A percentile compares a stretch with the other conserved stretches of the same genome.
phyloP scores from a whole-genome alignment of 1,139 yeast species.

The Yamadazyma dendronema region DNA sequence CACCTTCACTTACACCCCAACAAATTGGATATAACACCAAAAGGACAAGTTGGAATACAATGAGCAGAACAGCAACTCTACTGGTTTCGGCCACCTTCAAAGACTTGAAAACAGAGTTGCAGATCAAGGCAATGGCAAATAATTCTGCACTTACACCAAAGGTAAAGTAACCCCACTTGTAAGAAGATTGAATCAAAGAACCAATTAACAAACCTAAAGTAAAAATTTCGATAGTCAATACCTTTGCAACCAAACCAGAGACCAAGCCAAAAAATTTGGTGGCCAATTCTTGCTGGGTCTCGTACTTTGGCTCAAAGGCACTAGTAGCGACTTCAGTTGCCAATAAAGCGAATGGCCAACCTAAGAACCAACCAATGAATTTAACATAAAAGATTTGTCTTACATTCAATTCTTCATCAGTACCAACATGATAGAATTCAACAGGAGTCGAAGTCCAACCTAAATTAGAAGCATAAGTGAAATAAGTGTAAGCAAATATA shows the following conservation, averaged over 20 bases:
- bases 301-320: constrained; percentile 23
- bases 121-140: constrained; percentile 33
- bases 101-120: constrained; percentile 15
- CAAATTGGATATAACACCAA: constrained; percentile 53
- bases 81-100: constrained; percentile 14
- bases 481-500: constrained; percentile 52
- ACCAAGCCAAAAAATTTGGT: constrained; percentile 23
- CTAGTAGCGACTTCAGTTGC: constrained; percentile 47
- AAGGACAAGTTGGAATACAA: constrained; percentile 31
- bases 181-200: constrained; percentile 50
- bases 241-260: constrained; percentile 28
- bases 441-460: constrained; percentile 58
- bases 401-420: constrained; percentile 32
- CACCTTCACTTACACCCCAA: constrained; percentile 70
- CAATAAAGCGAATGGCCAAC: constrained; percentile 54
- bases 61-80: constrained; percentile 24
- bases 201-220: constrained; percentile 58
- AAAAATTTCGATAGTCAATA: constrained; percentile 47
- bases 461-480: constrained; percentile 64
- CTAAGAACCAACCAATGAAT: constrained; percentile 66
- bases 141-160: constrained; percentile 38
- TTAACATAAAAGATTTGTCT: constrained; percentile 68
- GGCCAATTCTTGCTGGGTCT: constrained; percentile 19
- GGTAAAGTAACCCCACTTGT: constrained; percentile 67
- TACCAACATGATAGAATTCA: constrained; percentile 55